phyloP scores from a whole-genome alignment of 2,329 filamentous ascomycete species.

The Clonostachys chloroleuca region DNA sequence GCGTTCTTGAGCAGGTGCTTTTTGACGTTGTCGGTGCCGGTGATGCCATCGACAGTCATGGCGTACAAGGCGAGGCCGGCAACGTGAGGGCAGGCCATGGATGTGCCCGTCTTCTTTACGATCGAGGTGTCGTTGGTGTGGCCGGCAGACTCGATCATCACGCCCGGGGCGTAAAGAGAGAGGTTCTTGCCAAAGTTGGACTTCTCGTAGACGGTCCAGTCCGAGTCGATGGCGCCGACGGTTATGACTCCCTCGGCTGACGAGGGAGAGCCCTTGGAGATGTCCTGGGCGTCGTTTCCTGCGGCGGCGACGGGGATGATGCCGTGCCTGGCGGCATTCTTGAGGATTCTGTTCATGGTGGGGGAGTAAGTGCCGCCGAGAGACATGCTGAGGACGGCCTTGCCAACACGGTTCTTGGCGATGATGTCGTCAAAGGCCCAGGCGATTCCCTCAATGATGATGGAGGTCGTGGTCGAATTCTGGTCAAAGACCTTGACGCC shows the following conservation, averaged over 20 bases:
- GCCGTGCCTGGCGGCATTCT: slow-evolving; percentile 35
- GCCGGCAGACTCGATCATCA: slow-evolving; percentile 41
- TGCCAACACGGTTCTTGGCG: slow-evolving; percentile 26
- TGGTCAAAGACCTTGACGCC: slow-evolving; percentile 40
- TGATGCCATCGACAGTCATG: slow-evolving; percentile 35
- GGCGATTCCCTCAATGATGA: slow-evolving; percentile 26
- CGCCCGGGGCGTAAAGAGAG: slow-evolving; percentile 48
- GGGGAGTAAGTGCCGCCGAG: slow-evolving; percentile 40
- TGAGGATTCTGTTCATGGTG: slow-evolving; percentile 44
- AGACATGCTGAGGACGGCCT: slow-evolving; percentile 49
- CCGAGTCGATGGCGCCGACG: slow-evolving; percentile 25
- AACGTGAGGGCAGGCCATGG: slow-evolving; percentile 61
- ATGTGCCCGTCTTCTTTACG: slow-evolving; percentile 52
- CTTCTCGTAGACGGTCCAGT: slow-evolving; percentile 11
- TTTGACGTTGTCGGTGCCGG: background rate
- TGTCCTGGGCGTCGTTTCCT: slow-evolving; percentile 37
- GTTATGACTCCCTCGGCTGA: slow-evolving; percentile 22
- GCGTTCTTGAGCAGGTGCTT: background rate
- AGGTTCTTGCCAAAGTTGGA: slow-evolving; percentile 45
- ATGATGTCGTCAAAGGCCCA: slow-evolving; percentile 39
- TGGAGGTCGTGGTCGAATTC: slow-evolving; percentile 14
- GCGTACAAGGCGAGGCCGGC: slow-evolving; percentile 47
- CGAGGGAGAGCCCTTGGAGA: slow-evolving; percentile 19
- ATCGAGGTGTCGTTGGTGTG: slow-evolving; percentile 34
- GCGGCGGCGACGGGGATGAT: slow-evolving; percentile 50